Percentiles rank a stretch among this genome's conserved stretches.
phyloP scores from a whole-genome alignment of 495 filamentous ascomycete genomes.

The Choiromyces venosus region DNA sequence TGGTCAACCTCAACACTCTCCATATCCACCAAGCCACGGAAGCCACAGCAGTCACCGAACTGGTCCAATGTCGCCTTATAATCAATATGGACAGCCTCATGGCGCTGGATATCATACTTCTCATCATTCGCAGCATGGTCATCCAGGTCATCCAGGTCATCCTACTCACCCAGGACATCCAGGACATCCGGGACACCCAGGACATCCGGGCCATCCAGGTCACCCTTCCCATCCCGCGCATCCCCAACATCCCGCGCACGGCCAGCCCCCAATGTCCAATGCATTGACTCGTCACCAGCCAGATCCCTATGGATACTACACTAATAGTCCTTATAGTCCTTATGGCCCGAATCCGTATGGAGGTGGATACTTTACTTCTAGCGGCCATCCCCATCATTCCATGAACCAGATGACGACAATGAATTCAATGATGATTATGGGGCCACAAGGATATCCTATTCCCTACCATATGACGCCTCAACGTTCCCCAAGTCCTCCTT shows the following conservation, averaged over 20 bases:
- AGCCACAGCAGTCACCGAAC: not conserved
- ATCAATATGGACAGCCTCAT: not conserved
- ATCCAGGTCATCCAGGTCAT: slow-evolving; percentile 18
- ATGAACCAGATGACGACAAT: slow-evolving; percentile 22
- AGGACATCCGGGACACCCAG: slow-evolving; percentile 26
- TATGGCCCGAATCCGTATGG: slow-evolving; percentile 33
- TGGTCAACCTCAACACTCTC: slow-evolving; percentile 1
- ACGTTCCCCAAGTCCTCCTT: slow-evolving; percentile 23
- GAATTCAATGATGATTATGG: slow-evolving; percentile 42
- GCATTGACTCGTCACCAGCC: slow-evolving; percentile 26
- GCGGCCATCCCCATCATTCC: slow-evolving; percentile 27
- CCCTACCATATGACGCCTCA: slow-evolving; percentile 20
- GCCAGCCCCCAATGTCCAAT: slow-evolving; percentile 17
- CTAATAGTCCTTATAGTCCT: slow-evolving; percentile 24
- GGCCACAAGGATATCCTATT: slow-evolving; percentile 38
- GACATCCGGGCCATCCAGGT: slow-evolving; percentile 26
- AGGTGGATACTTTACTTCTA: slow-evolving; percentile 30
- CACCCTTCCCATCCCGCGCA: slow-evolving; percentile 19
- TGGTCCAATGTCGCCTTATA: not conserved
- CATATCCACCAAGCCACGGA: not conserved
- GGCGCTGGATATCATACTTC: not conserved
- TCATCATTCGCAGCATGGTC: not conserved
- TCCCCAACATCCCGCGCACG: slow-evolving; percentile 23
- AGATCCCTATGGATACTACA: slow-evolving; percentile 34
- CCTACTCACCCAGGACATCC: slow-evolving; percentile 26